These are phyloP conservation scores for Mycena floridula DNA, from an alignment of 768 basidiomycete genomes.

Conservation along the genomic window DNA sequence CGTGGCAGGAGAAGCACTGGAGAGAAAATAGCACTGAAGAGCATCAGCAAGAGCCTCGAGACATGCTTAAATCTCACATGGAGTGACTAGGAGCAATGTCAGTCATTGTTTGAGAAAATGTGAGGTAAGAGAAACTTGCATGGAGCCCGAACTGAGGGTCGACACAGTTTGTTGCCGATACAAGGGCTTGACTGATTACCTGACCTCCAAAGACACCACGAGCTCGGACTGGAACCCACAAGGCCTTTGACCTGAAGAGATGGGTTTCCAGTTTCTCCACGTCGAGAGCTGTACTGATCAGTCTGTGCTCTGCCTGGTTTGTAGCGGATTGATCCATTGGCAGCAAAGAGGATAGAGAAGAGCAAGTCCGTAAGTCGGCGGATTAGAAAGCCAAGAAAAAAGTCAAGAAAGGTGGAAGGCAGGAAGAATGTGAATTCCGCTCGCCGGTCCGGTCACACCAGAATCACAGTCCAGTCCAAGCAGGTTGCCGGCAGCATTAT, in stretches of 20 bases:
- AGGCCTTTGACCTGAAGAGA: slow-evolving; percentile 70
- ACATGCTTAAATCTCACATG: slow-evolving; percentile 44
- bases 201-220: slow-evolving; percentile 86
- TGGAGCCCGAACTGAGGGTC: slow-evolving; percentile 60
- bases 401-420: background rate
- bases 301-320: slow-evolving; percentile 55
- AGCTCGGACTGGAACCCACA: slow-evolving; percentile 54
- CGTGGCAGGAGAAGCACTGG: slow-evolving; percentile 63
- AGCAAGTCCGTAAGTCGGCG: no score
- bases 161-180: slow-evolving; percentile 74
- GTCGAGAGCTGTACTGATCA: slow-evolving; percentile 69
- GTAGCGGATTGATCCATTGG: slow-evolving; percentile 10
- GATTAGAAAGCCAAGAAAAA: background rate
- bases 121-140: slow-evolving; percentile 40
- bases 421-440: background rate
- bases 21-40: slow-evolving; percentile 73
- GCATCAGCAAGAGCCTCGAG: slow-evolving; percentile 5
- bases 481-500: background rate
- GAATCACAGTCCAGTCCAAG: no score
- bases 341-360: background rate
- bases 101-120: background rate
- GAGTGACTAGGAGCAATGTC: slow-evolving; percentile 40
- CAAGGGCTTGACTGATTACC: slow-evolving; percentile 83
- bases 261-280: slow-evolving; percentile 74
- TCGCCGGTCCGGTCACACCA: no score